A percentile compares a stretch with the other conserved stretches of the same genome.
Conservation (phyloP, 2,329 filamentous ascomycete species). For the Cladosporium cucumerinum region DNA sequence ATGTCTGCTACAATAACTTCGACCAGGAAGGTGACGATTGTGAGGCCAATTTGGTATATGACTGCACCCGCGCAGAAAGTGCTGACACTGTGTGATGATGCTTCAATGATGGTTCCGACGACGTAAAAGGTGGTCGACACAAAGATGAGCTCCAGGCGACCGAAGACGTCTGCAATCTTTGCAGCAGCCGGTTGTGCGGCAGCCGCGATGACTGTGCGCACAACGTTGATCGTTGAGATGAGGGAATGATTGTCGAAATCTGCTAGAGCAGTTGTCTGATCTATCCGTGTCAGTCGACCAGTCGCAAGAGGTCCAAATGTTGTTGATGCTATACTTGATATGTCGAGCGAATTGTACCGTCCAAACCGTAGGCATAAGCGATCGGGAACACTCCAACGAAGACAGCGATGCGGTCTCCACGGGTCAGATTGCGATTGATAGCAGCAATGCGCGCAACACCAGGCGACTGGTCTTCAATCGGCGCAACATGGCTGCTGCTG, state of each 20-base stretch:
- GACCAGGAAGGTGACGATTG: constrained; percentile 57
- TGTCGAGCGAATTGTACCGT: constrained; percentile 54
- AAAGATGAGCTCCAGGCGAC: constrained; percentile 57
- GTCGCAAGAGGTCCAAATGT: neutral
- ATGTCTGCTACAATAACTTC: constrained; percentile 64
- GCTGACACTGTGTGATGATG: constrained; percentile 47
- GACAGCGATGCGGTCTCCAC: constrained; percentile 53
- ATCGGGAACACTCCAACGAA: constrained; percentile 62
- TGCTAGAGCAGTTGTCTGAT: constrained; percentile 52
- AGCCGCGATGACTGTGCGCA: constrained; percentile 58
- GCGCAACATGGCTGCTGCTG: neutral
- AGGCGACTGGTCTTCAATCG: constrained; percentile 26
- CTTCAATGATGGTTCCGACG: constrained; percentile 54
- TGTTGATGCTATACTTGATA: constrained; percentile 42
- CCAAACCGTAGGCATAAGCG: constrained; percentile 62
- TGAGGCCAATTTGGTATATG: constrained; percentile 63
- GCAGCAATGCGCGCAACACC: constrained; percentile 61
- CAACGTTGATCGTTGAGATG: constrained; percentile 57
- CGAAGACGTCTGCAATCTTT: constrained; percentile 58
- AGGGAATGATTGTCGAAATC: constrained; percentile 53
- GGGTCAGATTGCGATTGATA: constrained; percentile 52
- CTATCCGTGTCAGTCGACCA: neutral
- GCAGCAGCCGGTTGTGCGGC: constrained; percentile 54
- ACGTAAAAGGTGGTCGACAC: constrained; percentile 57
- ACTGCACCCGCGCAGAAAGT: constrained; percentile 57